phyloP scores from a whole-genome alignment of 495 filamentous ascomycete genomes.

The Ascodesmis nigricans region DNA sequence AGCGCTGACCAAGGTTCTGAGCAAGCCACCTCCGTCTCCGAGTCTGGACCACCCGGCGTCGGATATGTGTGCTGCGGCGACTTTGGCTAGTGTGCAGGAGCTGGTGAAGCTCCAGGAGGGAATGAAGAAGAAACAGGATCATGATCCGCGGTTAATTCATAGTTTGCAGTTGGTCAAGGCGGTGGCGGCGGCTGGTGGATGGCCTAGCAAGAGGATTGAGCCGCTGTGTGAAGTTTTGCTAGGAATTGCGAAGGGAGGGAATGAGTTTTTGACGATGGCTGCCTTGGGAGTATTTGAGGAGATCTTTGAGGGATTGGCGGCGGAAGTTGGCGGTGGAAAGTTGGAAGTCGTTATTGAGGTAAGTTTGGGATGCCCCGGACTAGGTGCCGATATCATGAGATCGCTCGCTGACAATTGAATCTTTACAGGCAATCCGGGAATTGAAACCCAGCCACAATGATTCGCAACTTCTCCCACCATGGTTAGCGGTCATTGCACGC shows the following conservation, averaged over 20 bases:
- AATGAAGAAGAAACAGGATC: conserved; percentile 42
- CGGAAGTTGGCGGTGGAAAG: conserved; percentile 67
- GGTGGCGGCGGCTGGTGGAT: conserved; percentile 73
- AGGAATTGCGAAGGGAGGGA: conserved; percentile 63
- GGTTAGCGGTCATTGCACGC: conserved; percentile 84
- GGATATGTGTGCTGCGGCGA: conserved; percentile 85
- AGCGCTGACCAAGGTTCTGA: conserved; percentile 59
- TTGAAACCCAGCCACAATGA: conserved; percentile 76
- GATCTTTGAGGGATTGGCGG: conserved; percentile 66
- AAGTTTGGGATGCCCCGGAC: too few relatives aligned
- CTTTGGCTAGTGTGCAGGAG: conserved; percentile 51
- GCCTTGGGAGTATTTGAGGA: conserved; percentile 94
- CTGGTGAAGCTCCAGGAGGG: conserved; percentile 37
- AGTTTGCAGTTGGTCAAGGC: conserved; percentile 77
- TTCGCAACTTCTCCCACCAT: conserved; percentile 76
- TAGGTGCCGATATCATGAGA: too few relatives aligned
- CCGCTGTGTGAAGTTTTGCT: conserved; percentile 70
- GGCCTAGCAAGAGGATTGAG: conserved; percentile 95
- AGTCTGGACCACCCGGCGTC: conserved; percentile 80
- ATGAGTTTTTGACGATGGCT: conserved; percentile 84
- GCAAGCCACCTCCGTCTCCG: conserved; percentile 66
- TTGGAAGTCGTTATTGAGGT: conserved; percentile 66
- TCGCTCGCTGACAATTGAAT: conserved; percentile 1
- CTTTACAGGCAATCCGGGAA: conserved; percentile 43
- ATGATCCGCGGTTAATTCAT: conserved; percentile 73